A percentile compares a stretch with the other conserved stretches of the same genome.
Conservation (phyloP, 257 asterid species). For the Solanum dulcamara region DNA sequence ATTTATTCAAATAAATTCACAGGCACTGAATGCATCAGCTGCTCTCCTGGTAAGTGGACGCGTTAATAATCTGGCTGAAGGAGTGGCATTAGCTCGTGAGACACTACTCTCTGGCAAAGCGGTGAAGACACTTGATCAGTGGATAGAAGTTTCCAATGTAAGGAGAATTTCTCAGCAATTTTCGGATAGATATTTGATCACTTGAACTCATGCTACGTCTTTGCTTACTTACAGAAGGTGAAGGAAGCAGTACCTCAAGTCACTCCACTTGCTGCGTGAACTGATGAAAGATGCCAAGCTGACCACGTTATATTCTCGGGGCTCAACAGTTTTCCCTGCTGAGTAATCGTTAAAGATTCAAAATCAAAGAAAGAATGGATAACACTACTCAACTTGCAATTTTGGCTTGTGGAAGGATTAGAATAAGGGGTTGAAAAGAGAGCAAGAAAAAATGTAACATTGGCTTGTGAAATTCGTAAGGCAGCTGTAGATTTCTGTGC, state of each 20-base stretch:
- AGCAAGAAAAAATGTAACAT: not conserved
- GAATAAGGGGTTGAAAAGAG: not conserved
- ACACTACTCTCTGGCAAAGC: slow-evolving; percentile 69
- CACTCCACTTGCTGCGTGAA: not conserved
- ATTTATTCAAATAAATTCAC: not conserved
- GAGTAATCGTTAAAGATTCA: not conserved
- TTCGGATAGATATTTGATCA: not conserved
- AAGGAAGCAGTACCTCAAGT: not conserved
- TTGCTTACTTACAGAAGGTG: not conserved
- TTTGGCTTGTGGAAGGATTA: not conserved
- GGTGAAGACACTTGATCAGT: slow-evolving; percentile 49
- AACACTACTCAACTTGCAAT: not conserved
- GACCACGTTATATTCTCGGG: not conserved
- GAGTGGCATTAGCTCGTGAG: slow-evolving; percentile 62
- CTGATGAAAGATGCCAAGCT: not conserved
- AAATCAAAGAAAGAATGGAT: not conserved
- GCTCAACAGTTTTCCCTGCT: not conserved
- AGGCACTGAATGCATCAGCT: slow-evolving; percentile 89
- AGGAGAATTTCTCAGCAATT: slow-evolving; percentile 3
- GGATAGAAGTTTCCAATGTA: slow-evolving; percentile 66
- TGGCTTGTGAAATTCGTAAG: not conserved
- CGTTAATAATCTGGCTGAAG: slow-evolving; percentile 48
- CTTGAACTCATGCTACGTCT: not conserved
- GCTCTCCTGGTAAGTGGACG: slow-evolving; percentile 74
- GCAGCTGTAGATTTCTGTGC: not conserved